These are phyloP conservation scores for Rubroboletus pulcherrimus DNA, from an alignment of 768 basidiomycete genomes.

Conservation along the genomic window DNA sequence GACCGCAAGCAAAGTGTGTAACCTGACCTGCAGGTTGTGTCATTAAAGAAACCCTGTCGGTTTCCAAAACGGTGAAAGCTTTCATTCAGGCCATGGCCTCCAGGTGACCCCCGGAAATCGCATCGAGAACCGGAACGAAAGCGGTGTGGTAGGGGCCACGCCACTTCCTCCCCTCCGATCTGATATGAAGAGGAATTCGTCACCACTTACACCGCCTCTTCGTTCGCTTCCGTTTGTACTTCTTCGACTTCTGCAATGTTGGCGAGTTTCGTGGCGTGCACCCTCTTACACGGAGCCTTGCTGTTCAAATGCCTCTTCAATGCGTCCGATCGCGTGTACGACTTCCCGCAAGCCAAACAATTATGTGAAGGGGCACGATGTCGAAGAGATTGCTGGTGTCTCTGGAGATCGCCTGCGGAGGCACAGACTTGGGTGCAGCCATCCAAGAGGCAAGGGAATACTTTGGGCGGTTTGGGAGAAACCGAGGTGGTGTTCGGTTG, in stretches of 20 bases:
- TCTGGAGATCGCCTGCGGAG: constrained; percentile 26
- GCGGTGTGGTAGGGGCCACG: constrained; percentile 10
- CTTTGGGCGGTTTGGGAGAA: constrained; percentile 10
- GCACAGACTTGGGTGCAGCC: constrained; percentile 28
- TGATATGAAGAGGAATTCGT: neutral
- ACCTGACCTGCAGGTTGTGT: constrained; percentile 9
- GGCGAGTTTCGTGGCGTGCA: constrained; percentile 16
- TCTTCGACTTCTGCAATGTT: constrained; percentile 3
- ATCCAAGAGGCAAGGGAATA: constrained; percentile 22
- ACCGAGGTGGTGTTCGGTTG: neutral
- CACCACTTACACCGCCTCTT: constrained; percentile 16
- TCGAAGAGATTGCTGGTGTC: constrained; percentile 30
- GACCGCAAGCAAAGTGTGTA: neutral
- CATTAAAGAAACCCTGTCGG: neutral
- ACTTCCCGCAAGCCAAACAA: constrained; percentile 26
- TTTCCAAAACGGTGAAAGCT: neutral
- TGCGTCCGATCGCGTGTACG: constrained; percentile 30
- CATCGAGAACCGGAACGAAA: neutral
- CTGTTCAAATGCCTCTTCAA: constrained; percentile 32
- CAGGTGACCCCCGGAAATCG: neutral
- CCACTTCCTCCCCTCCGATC: constrained; percentile 18
- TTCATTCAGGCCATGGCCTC: neutral
- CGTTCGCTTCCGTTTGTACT: constrained; percentile 15
- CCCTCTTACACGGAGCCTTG: constrained; percentile 26
- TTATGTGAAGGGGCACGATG: constrained; percentile 20